Evolutionary conservation across 441 rosid species (phyloP).

Genomic region (Bruguiera hainesii): DNA sequence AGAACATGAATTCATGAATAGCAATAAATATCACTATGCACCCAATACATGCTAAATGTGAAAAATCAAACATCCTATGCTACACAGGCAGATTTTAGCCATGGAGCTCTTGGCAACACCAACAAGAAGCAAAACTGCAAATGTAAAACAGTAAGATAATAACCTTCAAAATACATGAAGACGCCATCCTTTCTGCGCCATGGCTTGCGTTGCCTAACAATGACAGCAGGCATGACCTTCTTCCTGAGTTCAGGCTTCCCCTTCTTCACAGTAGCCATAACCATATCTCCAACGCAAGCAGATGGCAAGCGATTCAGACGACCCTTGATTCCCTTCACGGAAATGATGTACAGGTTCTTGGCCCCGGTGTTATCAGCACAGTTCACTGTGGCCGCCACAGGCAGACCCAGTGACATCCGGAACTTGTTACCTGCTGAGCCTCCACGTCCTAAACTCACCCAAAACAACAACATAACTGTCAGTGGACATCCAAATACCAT

Average conservation of each 20-base stretch:
- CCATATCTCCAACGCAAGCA: slow-evolving; percentile 83
- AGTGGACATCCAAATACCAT: neutral
- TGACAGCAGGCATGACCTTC: slow-evolving; percentile 79
- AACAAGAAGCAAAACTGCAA: neutral
- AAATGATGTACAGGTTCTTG: slow-evolving; percentile 78
- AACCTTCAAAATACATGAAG: slow-evolving; percentile 92
- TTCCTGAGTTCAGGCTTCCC: slow-evolving; percentile 80
- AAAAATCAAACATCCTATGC: too few species aligned
- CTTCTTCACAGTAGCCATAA: slow-evolving; percentile 81
- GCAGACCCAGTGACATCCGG: slow-evolving; percentile 96
- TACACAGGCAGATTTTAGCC: too few species aligned
- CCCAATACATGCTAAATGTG: too few species aligned
- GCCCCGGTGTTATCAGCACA: slow-evolving; percentile 96
- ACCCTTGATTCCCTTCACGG: slow-evolving; percentile 85
- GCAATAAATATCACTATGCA: too few species aligned
- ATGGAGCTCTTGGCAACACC: neutral
- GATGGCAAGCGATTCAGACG: slow-evolving; percentile 67
- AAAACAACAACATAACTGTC: neutral
- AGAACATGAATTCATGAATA: neutral
- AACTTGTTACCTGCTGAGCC: slow-evolving; percentile 94
- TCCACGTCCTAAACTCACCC: slow-evolving; percentile 58
- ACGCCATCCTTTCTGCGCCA: slow-evolving; percentile 97
- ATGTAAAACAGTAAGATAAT: neutral
- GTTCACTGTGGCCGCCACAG: slow-evolving; percentile 96
- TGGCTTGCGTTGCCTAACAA: slow-evolving; percentile 79